Conservation (phyloP, 192 early-diverging fungal species). For the Lunasporangiospora selenospora region DNA sequence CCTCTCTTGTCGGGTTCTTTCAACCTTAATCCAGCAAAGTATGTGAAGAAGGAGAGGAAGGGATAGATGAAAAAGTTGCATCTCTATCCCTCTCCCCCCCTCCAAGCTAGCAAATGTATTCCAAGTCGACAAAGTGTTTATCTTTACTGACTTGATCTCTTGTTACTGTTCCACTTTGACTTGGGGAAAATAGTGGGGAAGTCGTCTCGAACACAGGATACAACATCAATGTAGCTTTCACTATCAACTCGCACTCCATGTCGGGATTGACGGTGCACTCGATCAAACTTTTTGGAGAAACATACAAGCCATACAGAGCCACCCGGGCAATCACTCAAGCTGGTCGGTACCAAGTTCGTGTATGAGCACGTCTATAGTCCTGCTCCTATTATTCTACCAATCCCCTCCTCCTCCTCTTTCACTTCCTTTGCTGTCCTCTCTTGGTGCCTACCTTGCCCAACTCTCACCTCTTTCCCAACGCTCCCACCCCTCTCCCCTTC, state of each 20-base stretch:
- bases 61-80: no score
- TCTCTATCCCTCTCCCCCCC: no score
- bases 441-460: no score
- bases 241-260: slow-evolving; percentile 72
- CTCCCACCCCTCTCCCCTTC: no score
- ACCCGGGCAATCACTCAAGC: slow-evolving; percentile 66
- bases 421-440: no score
- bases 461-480: no score
- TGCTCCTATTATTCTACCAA: no score
- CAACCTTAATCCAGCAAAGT: slow-evolving; percentile 44
- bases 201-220: slow-evolving; percentile 53
- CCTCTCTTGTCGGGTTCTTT: slow-evolving; percentile 71
- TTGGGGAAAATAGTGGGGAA: slow-evolving; percentile 53
- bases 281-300: slow-evolving; percentile 73
- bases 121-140: no score
- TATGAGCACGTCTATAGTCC: slow-evolving; percentile 47
- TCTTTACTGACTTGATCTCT: not conserved
- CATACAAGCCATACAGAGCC: slow-evolving; percentile 80
- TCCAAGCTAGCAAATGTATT: no score
- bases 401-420: no score
- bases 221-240: slow-evolving; percentile 69
- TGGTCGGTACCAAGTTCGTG: slow-evolving; percentile 66
- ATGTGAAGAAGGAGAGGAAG: no score
- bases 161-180: no score
- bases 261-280: slow-evolving; percentile 78